These are phyloP conservation scores for Sugiyamaella pinicola DNA, from an alignment of 1,139 yeast genomes.

Conservation along the genomic window DNA sequence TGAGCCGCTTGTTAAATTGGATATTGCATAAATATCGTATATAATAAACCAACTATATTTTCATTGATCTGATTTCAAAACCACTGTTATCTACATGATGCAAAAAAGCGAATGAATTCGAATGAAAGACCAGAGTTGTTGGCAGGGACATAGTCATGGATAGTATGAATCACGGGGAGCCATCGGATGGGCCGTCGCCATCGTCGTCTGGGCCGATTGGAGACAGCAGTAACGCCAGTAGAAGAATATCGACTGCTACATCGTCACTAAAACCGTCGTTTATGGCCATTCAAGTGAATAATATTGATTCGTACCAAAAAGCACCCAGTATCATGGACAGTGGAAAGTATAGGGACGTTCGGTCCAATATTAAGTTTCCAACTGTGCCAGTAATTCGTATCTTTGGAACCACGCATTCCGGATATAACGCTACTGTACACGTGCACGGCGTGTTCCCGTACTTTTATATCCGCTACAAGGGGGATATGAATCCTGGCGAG, in stretches of 20 bases:
- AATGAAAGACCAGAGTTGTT: no score
- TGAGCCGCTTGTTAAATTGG: neutral
- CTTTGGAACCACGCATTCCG: constrained; percentile 65
- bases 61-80: no score
- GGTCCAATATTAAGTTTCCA: constrained; percentile 29
- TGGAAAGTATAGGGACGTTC: constrained; percentile 32
- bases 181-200: constrained; percentile 3
- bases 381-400: constrained; percentile 77
- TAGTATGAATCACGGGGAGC: no score
- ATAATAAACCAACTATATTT: no score
- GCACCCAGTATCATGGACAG: constrained; percentile 51
- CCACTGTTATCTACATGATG: no score
- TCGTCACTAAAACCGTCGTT: constrained; percentile 17
- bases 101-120: no score
- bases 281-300: constrained; percentile 42
- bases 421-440: constrained; percentile 63
- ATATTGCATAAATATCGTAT: neutral
- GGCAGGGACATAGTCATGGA: neutral
- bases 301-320: constrained; percentile 62
- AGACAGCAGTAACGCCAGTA: neutral
- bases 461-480: constrained; percentile 62
- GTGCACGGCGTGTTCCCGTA: constrained; percentile 87
- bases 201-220: constrained; percentile 11
- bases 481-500: constrained; percentile 37
- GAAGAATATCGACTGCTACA: neutral